Base-by-base conservation (phyloP, 1,284 basidiomycete genomes). In the Trichosporon inkin region DNA sequence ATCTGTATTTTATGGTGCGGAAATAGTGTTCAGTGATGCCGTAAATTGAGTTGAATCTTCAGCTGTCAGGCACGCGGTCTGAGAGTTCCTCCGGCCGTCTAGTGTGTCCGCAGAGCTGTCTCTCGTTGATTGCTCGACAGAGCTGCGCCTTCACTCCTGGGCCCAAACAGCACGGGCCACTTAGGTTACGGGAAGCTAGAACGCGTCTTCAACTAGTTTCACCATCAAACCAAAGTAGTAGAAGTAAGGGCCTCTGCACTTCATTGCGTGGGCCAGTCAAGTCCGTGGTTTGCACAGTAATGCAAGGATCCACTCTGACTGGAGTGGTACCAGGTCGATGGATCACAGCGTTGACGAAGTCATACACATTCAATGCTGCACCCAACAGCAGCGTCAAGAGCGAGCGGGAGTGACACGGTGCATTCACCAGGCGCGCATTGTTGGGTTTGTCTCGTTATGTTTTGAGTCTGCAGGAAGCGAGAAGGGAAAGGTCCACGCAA, bases 171-270 rank as follows among this genome's bases (percentile, higher is more conserved):
- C 44, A 17, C 22, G 44, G 44, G 44, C 44, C n/a, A 14, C 44
- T 49, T 49, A 24, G 44, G 44, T 49, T 49, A 32, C 44, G 44
- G 44, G 44, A 49, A 49, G 44, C 44, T 24, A 32, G 28, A 28
- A 24, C 44, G 44, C 44, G 44, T 44, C 44, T 49, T 32, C 22
- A 3, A 14, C 22, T 49, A 16, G 44, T 49, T 49, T 49, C 44
- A 49, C 28, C 24, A 32, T 49, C 28, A 49, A 49, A 49, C 44
- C 44, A 49, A 49, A 16, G 14, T 16, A 32, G 28, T 32, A 32
- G 44, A 49, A 22, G 16, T 28, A 32, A 49, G 44, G 44, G 44
- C 28, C 16, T 16, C 6, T n/a, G 24, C 24, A 49, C 8, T 49
- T 49, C 7, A 49, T 49, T 22, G n/a, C 44, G n/a, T 49, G 44